Percentiles rank a stretch among this genome's conserved stretches.
phyloP scores from a whole-genome alignment of 2,329 filamentous ascomycete genomes.

The Thelonectria blattea region DNA sequence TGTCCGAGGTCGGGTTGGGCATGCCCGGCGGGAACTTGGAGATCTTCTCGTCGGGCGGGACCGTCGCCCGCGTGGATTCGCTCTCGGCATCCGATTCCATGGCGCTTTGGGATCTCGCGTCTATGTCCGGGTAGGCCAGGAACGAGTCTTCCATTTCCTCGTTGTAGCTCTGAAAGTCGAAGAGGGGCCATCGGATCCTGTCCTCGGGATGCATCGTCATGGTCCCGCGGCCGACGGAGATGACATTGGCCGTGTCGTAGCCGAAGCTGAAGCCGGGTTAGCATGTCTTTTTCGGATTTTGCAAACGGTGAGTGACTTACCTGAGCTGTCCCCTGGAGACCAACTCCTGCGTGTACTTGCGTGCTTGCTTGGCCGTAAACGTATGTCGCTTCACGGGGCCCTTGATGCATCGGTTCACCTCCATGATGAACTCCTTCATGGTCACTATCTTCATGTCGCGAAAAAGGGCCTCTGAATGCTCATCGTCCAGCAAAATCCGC shows the following conservation, averaged over 20 bases:
- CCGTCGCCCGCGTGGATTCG: slow-evolving; percentile 19
- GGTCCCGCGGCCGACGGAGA: slow-evolving; percentile 5
- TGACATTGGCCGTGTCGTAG: background rate
- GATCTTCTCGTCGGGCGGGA: slow-evolving; percentile 8
- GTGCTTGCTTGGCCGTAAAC: slow-evolving; percentile 33
- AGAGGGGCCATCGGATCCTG: slow-evolving; percentile 24
- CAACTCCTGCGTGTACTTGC: slow-evolving; percentile 14
- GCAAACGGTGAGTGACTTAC: slow-evolving; percentile 18
- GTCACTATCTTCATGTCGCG: slow-evolving; percentile 20
- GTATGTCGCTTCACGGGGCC: slow-evolving; percentile 29
- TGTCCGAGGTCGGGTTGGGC: slow-evolving; percentile 12
- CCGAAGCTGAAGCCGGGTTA: slow-evolving; percentile 17
- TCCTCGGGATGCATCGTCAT: slow-evolving; percentile 32
- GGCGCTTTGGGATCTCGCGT: background rate
- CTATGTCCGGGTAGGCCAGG: background rate
- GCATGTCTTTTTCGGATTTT: background rate
- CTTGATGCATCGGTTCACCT: slow-evolving; percentile 33
- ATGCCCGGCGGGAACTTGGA: slow-evolving; percentile 10
- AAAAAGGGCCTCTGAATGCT: slow-evolving; percentile 26
- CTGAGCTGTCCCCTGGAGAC: slow-evolving; percentile 14
- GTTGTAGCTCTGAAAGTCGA: background rate
- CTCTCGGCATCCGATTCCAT: background rate
- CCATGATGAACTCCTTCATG: slow-evolving; percentile 30
- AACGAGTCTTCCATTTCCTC: background rate
- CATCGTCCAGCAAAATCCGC: slow-evolving; percentile 32